A percentile compares a stretch with the other conserved stretches of the same genome.
These are phyloP conservation scores for Lasiodiplodia gonubiensis DNA, from an alignment of 2,329 filamentous ascomycete species.

Conservation along the genomic window DNA sequence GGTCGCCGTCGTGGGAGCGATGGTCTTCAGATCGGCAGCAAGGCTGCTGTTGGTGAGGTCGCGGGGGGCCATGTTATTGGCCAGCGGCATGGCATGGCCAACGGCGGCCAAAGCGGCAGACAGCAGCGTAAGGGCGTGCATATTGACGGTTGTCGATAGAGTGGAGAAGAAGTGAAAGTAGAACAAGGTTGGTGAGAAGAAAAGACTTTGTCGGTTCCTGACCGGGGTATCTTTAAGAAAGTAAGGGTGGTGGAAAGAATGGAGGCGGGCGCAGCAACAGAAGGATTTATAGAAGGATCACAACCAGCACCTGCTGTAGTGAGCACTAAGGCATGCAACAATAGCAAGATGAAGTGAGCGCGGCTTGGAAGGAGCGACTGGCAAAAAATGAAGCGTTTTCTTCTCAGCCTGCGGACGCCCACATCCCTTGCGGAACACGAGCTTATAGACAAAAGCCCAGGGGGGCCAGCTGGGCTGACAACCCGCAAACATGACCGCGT, in stretches of 20 bases:
- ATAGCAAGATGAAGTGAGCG: slow-evolving; percentile 11
- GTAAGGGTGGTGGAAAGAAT: slow-evolving; percentile 10
- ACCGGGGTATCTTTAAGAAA: slow-evolving; percentile 23
- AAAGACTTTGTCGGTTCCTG: slow-evolving; percentile 5
- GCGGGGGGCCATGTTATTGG: neutral
- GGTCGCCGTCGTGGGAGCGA: slow-evolving; percentile 62
- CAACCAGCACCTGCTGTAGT: slow-evolving; percentile 7
- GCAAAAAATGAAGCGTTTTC: slow-evolving; percentile 1
- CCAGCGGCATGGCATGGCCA: slow-evolving; percentile 7
- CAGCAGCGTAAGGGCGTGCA: slow-evolving; percentile 3
- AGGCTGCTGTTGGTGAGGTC: neutral
- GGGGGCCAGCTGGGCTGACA: slow-evolving; percentile 13
- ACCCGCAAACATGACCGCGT: neutral
- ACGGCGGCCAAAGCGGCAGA: neutral
- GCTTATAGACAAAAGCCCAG: neutral
- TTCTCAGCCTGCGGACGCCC: neutral
- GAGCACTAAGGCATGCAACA: slow-evolving; percentile 9
- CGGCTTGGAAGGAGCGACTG: slow-evolving; percentile 13
- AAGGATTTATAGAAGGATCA: slow-evolving; percentile 8
- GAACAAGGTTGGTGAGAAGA: neutral
- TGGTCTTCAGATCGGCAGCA: slow-evolving; percentile 48
- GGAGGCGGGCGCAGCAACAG: neutral
- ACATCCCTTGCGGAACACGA: slow-evolving; percentile 6
- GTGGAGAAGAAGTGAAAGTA: neutral
- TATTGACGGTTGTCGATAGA: neutral